These are phyloP conservation scores for Saccharomycopsis fermentans DNA, from an alignment of 805 yeast species.

Conservation along the genomic window DNA sequence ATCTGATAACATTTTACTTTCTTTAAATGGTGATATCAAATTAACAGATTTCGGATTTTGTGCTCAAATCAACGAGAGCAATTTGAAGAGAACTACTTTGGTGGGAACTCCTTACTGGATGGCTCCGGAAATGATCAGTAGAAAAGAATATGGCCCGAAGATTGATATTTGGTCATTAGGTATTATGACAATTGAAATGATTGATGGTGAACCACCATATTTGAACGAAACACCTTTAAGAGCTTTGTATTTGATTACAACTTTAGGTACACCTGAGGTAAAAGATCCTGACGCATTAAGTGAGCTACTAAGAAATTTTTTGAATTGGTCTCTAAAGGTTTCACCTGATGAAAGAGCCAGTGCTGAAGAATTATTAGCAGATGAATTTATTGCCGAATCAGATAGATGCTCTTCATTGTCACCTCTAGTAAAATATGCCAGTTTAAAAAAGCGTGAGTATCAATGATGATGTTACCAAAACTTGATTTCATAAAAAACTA, in stretches of 20 bases:
- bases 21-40: slow-evolving; percentile 80
- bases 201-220: slow-evolving; percentile 98
- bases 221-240: slow-evolving; percentile 90
- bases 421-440: slow-evolving; percentile 65
- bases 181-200: slow-evolving; percentile 97
- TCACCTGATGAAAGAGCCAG: slow-evolving; percentile 73
- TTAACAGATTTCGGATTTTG: slow-evolving; percentile 95
- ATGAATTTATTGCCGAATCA: slow-evolving; percentile 53
- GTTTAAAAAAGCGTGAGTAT: slow-evolving; percentile 42
- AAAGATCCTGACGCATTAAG: slow-evolving; percentile 78
- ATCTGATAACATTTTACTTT: slow-evolving; percentile 81
- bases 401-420: slow-evolving; percentile 54
- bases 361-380: slow-evolving; percentile 60
- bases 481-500: not conserved
- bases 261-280: slow-evolving; percentile 90
- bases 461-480: slow-evolving; percentile 2
- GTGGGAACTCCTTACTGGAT: slow-evolving; percentile 99
- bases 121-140: slow-evolving; percentile 98
- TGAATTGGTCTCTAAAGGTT: slow-evolving; percentile 72
- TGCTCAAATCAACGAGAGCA: slow-evolving; percentile 78
- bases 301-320: slow-evolving; percentile 52
- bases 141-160: slow-evolving; percentile 92
- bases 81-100: slow-evolving; percentile 89
- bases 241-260: slow-evolving; percentile 88
- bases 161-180: slow-evolving; percentile 98